Conservation (phyloP, 305 asterid species). For the Striga hermonthica region DNA sequence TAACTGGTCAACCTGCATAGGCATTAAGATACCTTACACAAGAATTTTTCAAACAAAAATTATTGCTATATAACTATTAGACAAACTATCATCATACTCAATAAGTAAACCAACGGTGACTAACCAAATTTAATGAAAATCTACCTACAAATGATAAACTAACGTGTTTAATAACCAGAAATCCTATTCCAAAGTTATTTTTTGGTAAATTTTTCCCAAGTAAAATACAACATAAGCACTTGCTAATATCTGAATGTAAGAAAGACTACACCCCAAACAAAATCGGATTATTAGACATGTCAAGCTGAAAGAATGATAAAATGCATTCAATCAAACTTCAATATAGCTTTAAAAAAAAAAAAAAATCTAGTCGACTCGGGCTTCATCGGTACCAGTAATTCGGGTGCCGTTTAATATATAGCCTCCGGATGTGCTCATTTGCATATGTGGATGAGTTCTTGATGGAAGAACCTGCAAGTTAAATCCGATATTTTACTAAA, state of each 20-base stretch:
- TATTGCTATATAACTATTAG: too few species aligned
- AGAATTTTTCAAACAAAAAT: too few species aligned
- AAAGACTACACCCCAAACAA: neutral
- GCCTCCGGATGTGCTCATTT: constrained; percentile 94
- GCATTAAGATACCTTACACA: too few species aligned
- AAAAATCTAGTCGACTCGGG: constrained; percentile 24
- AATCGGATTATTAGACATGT: neutral
- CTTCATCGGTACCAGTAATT: constrained; percentile 38
- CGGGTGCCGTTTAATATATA: constrained; percentile 74
- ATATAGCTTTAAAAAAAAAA: neutral
- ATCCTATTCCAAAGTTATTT: too few species aligned
- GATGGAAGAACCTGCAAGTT: constrained; percentile 75
- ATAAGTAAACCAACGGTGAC: too few species aligned
- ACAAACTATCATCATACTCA: too few species aligned
- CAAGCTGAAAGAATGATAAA: neutral
- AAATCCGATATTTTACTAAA: neutral
- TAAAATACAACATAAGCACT: constrained; percentile 4
- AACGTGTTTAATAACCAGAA: too few species aligned
- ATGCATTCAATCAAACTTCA: neutral
- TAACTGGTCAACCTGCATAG: too few species aligned
- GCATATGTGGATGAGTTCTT: constrained; percentile 96
- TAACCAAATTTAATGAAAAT: too few species aligned
- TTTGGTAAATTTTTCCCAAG: neutral
- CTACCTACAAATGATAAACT: too few species aligned
- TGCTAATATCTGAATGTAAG: neutral